Evolutionary conservation across 805 yeast genomes (phyloP).

Genomic region (Vanderwaltozyma yarrowii): DNA sequence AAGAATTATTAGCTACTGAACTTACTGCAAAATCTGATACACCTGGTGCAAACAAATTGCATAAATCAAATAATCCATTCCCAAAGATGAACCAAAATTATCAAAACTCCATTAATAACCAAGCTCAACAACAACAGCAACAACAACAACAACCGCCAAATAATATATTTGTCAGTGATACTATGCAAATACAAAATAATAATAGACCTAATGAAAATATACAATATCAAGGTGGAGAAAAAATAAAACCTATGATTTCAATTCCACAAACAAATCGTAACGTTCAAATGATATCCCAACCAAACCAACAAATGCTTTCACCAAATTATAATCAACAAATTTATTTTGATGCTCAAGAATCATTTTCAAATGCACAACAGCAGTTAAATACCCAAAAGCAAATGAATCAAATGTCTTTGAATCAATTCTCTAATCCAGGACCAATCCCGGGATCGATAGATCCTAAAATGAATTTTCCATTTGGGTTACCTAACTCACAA

Average conservation of each 20-base stretch:
- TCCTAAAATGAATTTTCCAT: too few relatives aligned
- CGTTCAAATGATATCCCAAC: background rate
- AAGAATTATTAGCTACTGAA: slow-evolving; percentile 1
- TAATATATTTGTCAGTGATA: background rate
- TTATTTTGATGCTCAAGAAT: background rate
- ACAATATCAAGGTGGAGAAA: background rate
- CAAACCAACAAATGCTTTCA: background rate
- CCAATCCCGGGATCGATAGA: too few relatives aligned
- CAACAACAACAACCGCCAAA: background rate
- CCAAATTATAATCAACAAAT: background rate
- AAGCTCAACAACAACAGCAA: too few relatives aligned
- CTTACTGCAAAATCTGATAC: slow-evolving; percentile 3
- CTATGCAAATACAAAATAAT: too few relatives aligned
- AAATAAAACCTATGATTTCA: background rate
- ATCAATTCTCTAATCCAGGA: too few relatives aligned
- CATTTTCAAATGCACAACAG: background rate
- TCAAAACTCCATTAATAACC: background rate
- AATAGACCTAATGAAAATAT: background rate
- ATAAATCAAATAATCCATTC: slow-evolving; percentile 29
- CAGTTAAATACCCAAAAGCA: too few relatives aligned
- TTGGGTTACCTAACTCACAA: too few relatives aligned
- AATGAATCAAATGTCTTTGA: too few relatives aligned
- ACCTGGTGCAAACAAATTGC: slow-evolving; percentile 12
- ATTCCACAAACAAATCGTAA: background rate
- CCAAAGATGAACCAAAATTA: slow-evolving; percentile 16